Conservation (phyloP, 768 basidiomycete genomes). For the Leccinum subgranulosum region DNA sequence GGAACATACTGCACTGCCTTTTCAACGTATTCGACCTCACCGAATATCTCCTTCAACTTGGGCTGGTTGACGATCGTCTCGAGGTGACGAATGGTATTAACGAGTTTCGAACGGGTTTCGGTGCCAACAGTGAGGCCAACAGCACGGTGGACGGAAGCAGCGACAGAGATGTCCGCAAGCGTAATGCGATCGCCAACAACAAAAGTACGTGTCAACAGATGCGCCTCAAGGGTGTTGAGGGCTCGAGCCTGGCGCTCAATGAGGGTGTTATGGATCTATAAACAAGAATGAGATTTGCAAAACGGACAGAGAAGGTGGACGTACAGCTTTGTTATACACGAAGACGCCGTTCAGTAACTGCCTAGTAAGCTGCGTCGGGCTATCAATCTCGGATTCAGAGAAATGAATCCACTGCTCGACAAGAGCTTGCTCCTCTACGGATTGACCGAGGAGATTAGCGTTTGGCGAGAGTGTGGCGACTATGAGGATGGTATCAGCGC, state of each 20-base stretch:
- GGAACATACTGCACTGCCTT: constrained; percentile 69
- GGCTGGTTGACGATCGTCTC: constrained; percentile 90
- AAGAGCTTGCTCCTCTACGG: constrained; percentile 63
- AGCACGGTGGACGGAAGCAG: constrained; percentile 52
- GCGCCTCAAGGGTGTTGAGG: constrained; percentile 65
- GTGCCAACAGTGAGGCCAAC: constrained; percentile 64
- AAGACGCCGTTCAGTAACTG: constrained; percentile 45
- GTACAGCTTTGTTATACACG: constrained; percentile 82
- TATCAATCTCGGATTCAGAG: constrained; percentile 60
- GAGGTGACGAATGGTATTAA: constrained; percentile 78
- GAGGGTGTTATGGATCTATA: constrained; percentile 55
- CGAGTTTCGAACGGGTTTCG: constrained; percentile 57
- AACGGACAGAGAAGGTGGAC: constrained; percentile 25
- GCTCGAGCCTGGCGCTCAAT: constrained; percentile 53
- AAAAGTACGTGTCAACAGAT: constrained; percentile 80
- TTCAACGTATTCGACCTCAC: constrained; percentile 57
- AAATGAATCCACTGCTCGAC: constrained; percentile 87
- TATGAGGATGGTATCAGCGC: constrained; percentile 32
- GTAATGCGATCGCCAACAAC: constrained; percentile 94
- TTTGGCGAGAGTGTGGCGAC: constrained; percentile 79
- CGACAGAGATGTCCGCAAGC: constrained; percentile 80
- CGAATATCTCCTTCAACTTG: constrained; percentile 64
- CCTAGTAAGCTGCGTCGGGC: constrained; percentile 35
- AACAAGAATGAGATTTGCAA: not conserved
- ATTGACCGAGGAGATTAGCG: constrained; percentile 69